Evolutionary conservation across 257 asterid genomes (phyloP), one percentile per base, ranked within the genome.

Genomic region (Anisodus acutangulus): DNA sequence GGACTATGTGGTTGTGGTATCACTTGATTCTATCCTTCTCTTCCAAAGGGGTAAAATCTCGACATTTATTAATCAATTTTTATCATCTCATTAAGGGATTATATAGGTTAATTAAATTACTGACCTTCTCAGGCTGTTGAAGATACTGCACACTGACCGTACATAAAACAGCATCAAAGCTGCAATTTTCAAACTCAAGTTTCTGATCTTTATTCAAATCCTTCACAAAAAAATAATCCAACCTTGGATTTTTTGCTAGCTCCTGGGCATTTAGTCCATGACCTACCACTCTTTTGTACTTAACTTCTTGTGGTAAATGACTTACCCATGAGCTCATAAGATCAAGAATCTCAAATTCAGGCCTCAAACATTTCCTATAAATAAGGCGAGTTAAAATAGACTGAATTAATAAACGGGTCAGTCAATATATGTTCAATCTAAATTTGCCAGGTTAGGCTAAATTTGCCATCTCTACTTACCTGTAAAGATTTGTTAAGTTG

Each of bases 311-410:
- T 70, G 97, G 98, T 87, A 95, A 86, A 85, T 95, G 98, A 84
- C 98, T 95, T 4, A 95, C 88, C 98, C 98, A 95, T 0, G 98
- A 95, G 71, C 98, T 93, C 97, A 94, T 93, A 9, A 95, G 84
- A 72, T 95, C 97, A 12, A 95, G 95, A 82, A 93, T 89, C 79
- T 95, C 98, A 90, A 83, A 86, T 5, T 93, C 97, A 1, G 97
- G 91, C n/a, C 91, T 88, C 84, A 93, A 81, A 13, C 79, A 72
- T 78, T 76, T 13, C 81, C 81, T 76, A 13, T 22, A 26, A 9
- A 26, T 26, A n/a, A 31, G 67, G 35, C 6, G 6, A 1, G 8
- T 63, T 26, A 63, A 69, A 69, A 15, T 69, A 7, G 12, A 41
- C 7, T 39, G 53, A 39, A 1, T 39, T 43, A 70, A 41, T 43